A percentile compares a stretch with the other conserved stretches of the same genome.
phyloP scores from a whole-genome alignment of 768 basidiomycete species.

The Auricularia sp. region DNA sequence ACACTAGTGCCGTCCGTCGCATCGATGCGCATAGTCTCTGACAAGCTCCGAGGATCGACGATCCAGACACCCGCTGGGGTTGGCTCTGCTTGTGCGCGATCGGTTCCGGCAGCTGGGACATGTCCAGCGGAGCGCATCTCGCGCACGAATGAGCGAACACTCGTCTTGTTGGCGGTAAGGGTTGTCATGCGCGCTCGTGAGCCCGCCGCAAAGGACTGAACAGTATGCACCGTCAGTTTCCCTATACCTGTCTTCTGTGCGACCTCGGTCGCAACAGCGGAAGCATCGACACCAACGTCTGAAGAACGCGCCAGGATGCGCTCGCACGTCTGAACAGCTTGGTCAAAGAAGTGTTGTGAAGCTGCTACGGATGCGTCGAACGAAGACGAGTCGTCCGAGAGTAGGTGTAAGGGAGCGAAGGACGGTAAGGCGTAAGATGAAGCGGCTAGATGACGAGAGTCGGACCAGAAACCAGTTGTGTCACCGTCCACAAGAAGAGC shows the following conservation, averaged over 20 bases:
- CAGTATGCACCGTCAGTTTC: constrained; percentile 66
- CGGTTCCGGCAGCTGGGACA: not conserved
- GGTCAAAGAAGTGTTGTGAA: constrained; percentile 31
- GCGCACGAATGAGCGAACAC: constrained; percentile 63
- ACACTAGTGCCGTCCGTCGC: no score
- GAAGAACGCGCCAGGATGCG: constrained; percentile 36
- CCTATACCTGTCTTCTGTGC: constrained; percentile 39
- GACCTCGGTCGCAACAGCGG: constrained; percentile 1
- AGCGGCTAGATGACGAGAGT: constrained; percentile 44
- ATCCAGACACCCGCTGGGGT: constrained; percentile 53
- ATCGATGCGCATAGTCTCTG: constrained; percentile 40
- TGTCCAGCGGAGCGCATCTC: constrained; percentile 42
- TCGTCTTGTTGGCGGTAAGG: constrained; percentile 76
- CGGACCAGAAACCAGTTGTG: constrained; percentile 44
- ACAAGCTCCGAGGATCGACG: constrained; percentile 70
- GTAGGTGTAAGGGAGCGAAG: constrained; percentile 47
- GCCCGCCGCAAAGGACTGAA: constrained; percentile 63
- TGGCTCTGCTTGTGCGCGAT: constrained; percentile 7
- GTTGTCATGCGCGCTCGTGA: constrained; percentile 68
- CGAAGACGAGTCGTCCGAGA: constrained; percentile 12
- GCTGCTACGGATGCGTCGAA: constrained; percentile 2
- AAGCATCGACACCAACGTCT: constrained; percentile 10
- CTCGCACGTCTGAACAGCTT: constrained; percentile 43
- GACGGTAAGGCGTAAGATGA: constrained; percentile 35
- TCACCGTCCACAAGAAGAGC: constrained; percentile 48